These are phyloP conservation scores for Leonotis leonurus DNA, from an alignment of 257 asterid genomes.

Conservation along the genomic window DNA sequence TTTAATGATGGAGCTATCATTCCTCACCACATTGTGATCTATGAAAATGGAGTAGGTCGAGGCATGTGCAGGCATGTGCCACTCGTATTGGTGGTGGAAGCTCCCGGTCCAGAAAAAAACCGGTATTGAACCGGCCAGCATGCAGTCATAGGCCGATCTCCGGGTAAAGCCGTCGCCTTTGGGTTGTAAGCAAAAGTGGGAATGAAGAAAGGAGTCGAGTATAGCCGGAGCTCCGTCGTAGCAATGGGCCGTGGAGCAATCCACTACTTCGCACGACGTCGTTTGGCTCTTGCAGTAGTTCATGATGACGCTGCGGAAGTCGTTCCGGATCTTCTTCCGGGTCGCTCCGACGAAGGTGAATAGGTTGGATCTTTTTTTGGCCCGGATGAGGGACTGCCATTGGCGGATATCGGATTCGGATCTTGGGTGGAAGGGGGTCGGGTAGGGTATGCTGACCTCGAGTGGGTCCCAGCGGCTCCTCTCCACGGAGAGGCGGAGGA, in stretches of 20 bases:
- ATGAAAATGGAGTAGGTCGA: slow-evolving; percentile 36
- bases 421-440: slow-evolving; percentile 61
- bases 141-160: slow-evolving; percentile 49
- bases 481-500: slow-evolving; percentile 39
- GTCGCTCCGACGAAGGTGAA: slow-evolving; percentile 57
- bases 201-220: slow-evolving; percentile 41
- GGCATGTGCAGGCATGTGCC: slow-evolving; percentile 40
- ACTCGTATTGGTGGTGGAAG: slow-evolving; percentile 41
- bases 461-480: slow-evolving; percentile 39
- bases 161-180: slow-evolving; percentile 59
- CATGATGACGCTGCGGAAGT: slow-evolving; percentile 45
- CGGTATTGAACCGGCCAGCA: slow-evolving; percentile 61
- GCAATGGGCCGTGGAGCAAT: slow-evolving; percentile 37
- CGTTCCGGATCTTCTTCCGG: slow-evolving; percentile 42
- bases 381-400: slow-evolving; percentile 36
- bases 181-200: slow-evolving; percentile 58
- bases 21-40: slow-evolving; percentile 35
- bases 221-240: slow-evolving; percentile 48
- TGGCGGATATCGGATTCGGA: slow-evolving; percentile 35
- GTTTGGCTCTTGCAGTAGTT: slow-evolving; percentile 31
- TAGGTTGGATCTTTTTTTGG: slow-evolving; percentile 16
- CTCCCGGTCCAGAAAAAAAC: slow-evolving; percentile 48
- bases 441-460: slow-evolving; percentile 57
- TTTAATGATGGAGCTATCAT: slow-evolving; percentile 22
- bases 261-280: slow-evolving; percentile 26